Percentiles rank a stretch among this genome's conserved stretches.
Evolutionary conservation across 2,329 filamentous ascomycete species (phyloP).

Genomic region (Fusarium oligoseptatum): DNA sequence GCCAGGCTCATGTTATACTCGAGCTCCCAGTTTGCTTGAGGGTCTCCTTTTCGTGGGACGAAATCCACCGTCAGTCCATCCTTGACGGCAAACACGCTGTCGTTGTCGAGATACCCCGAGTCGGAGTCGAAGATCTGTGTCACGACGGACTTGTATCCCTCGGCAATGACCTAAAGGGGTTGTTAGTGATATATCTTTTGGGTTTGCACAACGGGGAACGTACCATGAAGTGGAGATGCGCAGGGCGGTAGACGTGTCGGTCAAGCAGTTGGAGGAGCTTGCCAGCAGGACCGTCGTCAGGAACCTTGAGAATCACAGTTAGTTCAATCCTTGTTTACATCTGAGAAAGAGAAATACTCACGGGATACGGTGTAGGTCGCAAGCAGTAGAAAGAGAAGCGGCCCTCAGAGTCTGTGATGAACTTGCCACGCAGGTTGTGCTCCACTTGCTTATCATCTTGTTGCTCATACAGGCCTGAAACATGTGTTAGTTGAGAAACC

Average conservation of each 20-base stretch:
- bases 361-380: slow-evolving; percentile 69
- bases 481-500: background rate
- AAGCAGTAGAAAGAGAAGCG: slow-evolving; percentile 73
- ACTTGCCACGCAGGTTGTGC: slow-evolving; percentile 80
- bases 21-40: slow-evolving; percentile 69
- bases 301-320: slow-evolving; percentile 42
- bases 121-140: slow-evolving; percentile 80
- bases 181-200: rapidly evolving
- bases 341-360: slow-evolving; percentile 37
- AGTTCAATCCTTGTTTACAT: too few species aligned
- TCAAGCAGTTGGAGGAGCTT: slow-evolving; percentile 66
- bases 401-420: slow-evolving; percentile 75
- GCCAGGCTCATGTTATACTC: slow-evolving; percentile 67
- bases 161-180: slow-evolving; percentile 56
- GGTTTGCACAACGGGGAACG: background rate
- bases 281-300: slow-evolving; percentile 66
- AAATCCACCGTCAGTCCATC: slow-evolving; percentile 62
- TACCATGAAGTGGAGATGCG: slow-evolving; percentile 72
- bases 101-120: slow-evolving; percentile 70
- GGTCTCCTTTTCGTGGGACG: slow-evolving; percentile 51
- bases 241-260: slow-evolving; percentile 68
- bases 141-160: slow-evolving; percentile 76
- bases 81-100: slow-evolving; percentile 69
- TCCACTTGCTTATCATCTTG: slow-evolving; percentile 79
- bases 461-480: slow-evolving; percentile 72